Conservation (phyloP, 257 asterid genomes). For the Leptodermis oblonga region DNA sequence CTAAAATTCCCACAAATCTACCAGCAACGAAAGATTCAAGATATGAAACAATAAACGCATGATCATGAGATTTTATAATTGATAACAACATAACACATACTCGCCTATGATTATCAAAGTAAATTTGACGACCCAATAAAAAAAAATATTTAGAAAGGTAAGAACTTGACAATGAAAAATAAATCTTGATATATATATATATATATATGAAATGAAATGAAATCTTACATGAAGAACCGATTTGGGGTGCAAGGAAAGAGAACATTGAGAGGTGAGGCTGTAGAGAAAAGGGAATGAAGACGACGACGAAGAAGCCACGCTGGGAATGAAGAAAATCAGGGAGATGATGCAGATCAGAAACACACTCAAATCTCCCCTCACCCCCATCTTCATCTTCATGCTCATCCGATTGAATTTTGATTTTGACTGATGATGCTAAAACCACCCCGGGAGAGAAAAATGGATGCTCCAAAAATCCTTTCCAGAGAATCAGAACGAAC, state of each 20-base stretch:
- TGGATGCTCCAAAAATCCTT: background rate
- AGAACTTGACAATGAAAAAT: background rate
- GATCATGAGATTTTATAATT: background rate
- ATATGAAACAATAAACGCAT: background rate
- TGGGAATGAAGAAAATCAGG: background rate
- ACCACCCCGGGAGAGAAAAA: background rate
- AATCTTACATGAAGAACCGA: constrained; percentile 20
- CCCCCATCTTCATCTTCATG: background rate
- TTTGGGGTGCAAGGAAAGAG: constrained; percentile 14
- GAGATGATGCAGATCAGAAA: background rate
- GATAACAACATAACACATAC: background rate
- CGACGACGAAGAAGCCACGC: background rate
- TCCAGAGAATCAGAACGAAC: background rate
- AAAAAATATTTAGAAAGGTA: background rate
- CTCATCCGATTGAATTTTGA: background rate
- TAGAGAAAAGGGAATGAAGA: background rate
- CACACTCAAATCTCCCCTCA: background rate
- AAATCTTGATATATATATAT: background rate
- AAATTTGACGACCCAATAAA: background rate
- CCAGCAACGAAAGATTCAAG: background rate
- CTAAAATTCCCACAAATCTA: background rate
- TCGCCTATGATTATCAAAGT: background rate
- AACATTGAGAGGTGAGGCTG: constrained; percentile 21
- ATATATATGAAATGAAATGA: background rate
- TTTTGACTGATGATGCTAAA: background rate